These are phyloP conservation scores for Fistulinella prunicolor DNA, from an alignment of 768 basidiomycete species.

Conservation along the genomic window DNA sequence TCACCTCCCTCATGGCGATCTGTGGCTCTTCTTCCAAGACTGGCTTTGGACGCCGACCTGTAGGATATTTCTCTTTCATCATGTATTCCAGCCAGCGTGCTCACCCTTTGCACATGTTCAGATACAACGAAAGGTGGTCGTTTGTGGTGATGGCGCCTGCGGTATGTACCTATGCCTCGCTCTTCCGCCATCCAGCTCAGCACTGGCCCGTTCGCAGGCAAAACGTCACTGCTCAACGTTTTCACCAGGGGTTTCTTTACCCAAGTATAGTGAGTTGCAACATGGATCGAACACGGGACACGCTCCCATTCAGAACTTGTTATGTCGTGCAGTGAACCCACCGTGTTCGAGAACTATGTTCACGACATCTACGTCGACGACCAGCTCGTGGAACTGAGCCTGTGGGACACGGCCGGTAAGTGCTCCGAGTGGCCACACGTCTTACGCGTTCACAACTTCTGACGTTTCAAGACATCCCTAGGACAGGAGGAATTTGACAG, in stretches of 20 bases:
- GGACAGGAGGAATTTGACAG: slow-evolving; percentile 97
- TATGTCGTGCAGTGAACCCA: slow-evolving; percentile 63
- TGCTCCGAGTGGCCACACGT: slow-evolving; percentile 1
- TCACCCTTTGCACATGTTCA: slow-evolving; percentile 22
- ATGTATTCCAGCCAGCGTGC: slow-evolving; percentile 10
- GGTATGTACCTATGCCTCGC: slow-evolving; percentile 41
- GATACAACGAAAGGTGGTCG: slow-evolving; percentile 69
- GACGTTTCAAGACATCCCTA: slow-evolving; percentile 39
- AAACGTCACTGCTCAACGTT: slow-evolving; percentile 84
- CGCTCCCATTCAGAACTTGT: background rate
- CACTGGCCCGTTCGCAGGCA: slow-evolving; percentile 44
- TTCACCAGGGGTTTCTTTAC: slow-evolving; percentile 93
- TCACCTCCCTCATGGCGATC: slow-evolving; percentile 43
- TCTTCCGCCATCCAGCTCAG: slow-evolving; percentile 9
- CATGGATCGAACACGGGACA: background rate
- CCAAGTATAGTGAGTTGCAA: slow-evolving; percentile 76
- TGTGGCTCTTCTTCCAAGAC: slow-evolving; percentile 54
- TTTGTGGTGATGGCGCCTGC: slow-evolving; percentile 96
- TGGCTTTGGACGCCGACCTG: slow-evolving; percentile 49
- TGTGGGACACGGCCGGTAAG: slow-evolving; percentile 97
- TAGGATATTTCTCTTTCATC: slow-evolving; percentile 11
- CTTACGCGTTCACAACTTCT: slow-evolving; percentile 20
- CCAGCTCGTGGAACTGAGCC: slow-evolving; percentile 81
- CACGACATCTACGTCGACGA: slow-evolving; percentile 87
- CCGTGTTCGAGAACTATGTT: slow-evolving; percentile 97